Conservation (phyloP, 192 early-diverging fungal genomes). For the Rhizophagus clarus region DNA sequence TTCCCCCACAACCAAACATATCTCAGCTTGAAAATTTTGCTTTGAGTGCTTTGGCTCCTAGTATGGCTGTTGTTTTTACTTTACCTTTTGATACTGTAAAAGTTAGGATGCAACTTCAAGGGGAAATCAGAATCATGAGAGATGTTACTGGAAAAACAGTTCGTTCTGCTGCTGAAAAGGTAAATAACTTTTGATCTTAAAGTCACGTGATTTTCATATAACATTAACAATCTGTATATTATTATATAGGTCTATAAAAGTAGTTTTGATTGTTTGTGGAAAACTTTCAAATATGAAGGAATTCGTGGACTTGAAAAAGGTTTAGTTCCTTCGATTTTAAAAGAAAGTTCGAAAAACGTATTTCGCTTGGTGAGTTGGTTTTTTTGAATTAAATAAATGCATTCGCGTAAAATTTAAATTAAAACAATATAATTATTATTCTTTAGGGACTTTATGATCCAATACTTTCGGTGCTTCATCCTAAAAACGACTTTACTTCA, state of each 20-base stretch:
- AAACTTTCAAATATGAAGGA: conserved; percentile 68
- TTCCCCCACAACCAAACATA: conserved; percentile 18
- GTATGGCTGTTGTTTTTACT: conserved; percentile 72
- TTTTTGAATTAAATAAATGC: no score
- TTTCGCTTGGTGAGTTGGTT: conserved; percentile 60
- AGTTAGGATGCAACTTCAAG: conserved; percentile 70
- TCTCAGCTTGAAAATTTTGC: conserved; percentile 61
- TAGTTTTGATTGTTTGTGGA: conserved; percentile 65
- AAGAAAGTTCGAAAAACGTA: conserved; percentile 74
- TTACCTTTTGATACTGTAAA: conserved; percentile 82
- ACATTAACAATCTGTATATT: not conserved
- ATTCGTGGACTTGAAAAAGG: conserved; percentile 73
- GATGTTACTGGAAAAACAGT: conserved; percentile 40
- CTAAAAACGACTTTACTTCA: conserved; percentile 41
- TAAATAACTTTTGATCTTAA: conserved; percentile 3
- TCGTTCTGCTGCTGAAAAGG: conserved; percentile 44
- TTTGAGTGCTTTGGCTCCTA: conserved; percentile 63
- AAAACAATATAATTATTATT: not conserved
- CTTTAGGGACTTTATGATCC: conserved; percentile 65
- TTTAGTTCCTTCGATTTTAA: conserved; percentile 67
- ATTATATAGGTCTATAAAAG: conserved; percentile 58
- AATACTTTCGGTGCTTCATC: conserved; percentile 64
- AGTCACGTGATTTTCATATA: not conserved
- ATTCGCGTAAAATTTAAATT: not conserved
- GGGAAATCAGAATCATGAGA: conserved; percentile 51